A percentile compares a stretch with the other conserved stretches of the same genome.
These are phyloP conservation scores for Brettanomyces custersianus DNA, from an alignment of 805 yeast genomes.

Conservation along the genomic window DNA sequence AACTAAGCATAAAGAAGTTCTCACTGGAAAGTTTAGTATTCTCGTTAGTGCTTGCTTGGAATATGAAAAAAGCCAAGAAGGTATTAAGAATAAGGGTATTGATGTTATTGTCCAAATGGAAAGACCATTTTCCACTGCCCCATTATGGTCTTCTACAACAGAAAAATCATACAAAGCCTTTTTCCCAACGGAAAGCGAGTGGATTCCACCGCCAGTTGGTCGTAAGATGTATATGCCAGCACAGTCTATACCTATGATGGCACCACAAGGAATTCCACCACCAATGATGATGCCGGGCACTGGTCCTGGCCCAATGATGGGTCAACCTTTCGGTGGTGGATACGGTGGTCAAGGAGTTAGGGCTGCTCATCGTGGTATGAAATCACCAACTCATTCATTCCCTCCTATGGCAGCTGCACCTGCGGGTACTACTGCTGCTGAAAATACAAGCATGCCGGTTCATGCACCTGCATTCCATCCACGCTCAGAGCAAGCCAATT, in stretches of 20 bases:
- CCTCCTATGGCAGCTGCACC: no score
- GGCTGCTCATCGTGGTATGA: not conserved
- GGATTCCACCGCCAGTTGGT: conserved; percentile 12
- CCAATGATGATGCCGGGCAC: conserved; percentile 6
- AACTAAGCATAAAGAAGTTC: conserved; percentile 19
- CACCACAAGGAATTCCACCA: conserved; percentile 11
- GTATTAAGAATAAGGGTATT: conserved; percentile 12
- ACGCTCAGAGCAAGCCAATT: no score
- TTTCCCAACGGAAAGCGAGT: conserved; percentile 34
- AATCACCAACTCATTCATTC: no score
- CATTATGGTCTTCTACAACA: conserved; percentile 58
- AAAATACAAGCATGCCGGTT: no score
- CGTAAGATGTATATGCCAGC: conserved; percentile 5
- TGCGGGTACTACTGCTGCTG: no score
- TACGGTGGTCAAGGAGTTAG: not conserved
- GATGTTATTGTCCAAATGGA: conserved; percentile 37
- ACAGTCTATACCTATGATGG: conserved; percentile 11
- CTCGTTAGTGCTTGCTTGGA: conserved; percentile 37
- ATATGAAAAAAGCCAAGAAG: conserved; percentile 16
- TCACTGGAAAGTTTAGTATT: conserved; percentile 41
- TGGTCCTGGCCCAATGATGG: conserved; percentile 13
- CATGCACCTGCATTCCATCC: no score
- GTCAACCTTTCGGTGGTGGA: conserved; percentile 5
- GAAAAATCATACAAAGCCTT: conserved; percentile 43
- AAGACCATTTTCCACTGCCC: conserved; percentile 63